Conservation (phyloP, 495 filamentous ascomycete genomes). For the Penicillium chermesinum region DNA sequence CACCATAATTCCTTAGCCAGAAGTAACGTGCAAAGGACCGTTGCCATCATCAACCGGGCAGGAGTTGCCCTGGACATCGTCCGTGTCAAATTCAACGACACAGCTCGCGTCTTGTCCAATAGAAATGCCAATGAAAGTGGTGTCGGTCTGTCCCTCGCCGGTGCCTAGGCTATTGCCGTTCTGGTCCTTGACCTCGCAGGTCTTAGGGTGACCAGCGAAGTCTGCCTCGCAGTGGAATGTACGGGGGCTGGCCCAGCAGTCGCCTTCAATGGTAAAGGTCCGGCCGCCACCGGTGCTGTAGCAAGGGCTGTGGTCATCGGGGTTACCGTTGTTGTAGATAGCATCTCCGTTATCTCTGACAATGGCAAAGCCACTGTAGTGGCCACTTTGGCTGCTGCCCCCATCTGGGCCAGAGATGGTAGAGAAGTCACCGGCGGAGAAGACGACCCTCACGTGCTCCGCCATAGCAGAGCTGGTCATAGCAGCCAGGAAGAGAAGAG, state of each 20-base stretch:
- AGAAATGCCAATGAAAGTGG: constrained; percentile 15
- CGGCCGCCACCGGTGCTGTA: constrained; percentile 18
- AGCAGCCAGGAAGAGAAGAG: constrained; percentile 11
- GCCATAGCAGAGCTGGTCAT: constrained; percentile 7
- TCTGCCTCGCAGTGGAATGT: constrained; percentile 14
- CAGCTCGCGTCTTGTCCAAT: constrained; percentile 17
- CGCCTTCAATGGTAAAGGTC: constrained; percentile 19
- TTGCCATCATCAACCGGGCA: constrained; percentile 19
- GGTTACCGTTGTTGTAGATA: constrained; percentile 14
- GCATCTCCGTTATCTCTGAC: constrained; percentile 14
- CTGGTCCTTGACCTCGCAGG: constrained; percentile 15
- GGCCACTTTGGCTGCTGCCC: constrained; percentile 9
- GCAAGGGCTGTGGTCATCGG: constrained; percentile 12
- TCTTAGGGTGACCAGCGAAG: constrained; percentile 16
- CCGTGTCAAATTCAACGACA: constrained; percentile 17
- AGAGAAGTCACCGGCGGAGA: constrained; percentile 14
- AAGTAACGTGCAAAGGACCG: constrained; percentile 15
- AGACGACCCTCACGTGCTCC: constrained; percentile 16
- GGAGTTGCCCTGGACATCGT: constrained; percentile 6
- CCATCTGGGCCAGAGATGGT: constrained; percentile 14
- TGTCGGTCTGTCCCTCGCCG: constrained; percentile 11
- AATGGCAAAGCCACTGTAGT: constrained; percentile 15
- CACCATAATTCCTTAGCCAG: too few species aligned
- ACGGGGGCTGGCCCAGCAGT: constrained; percentile 17
- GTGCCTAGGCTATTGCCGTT: constrained; percentile 15